A percentile compares a stretch with the other conserved stretches of the same genome.
phyloP scores from a whole-genome alignment of 2,329 filamentous ascomycete genomes.

The Chaetoscypha palmicola region DNA sequence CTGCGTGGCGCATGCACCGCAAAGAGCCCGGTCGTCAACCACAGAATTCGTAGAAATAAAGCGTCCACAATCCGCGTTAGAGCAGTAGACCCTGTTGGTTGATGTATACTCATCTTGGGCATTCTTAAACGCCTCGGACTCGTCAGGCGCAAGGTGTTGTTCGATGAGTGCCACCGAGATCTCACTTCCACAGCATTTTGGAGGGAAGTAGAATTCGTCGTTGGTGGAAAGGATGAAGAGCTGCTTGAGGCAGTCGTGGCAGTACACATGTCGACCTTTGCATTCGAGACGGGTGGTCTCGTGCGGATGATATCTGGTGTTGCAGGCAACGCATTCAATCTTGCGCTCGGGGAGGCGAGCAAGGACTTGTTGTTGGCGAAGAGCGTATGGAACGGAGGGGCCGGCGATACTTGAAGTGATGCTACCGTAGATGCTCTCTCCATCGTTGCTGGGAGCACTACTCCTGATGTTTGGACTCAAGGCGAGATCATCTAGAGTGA shows the following conservation, averaged over 20 bases:
- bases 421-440: too few species aligned
- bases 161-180: constrained; percentile 20
- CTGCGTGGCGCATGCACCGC: constrained; percentile 10
- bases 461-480: too few species aligned
- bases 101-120: constrained; percentile 19
- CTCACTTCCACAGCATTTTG: constrained; percentile 18
- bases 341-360: constrained; percentile 21
- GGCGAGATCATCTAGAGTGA: constrained; percentile 13
- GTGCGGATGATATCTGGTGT: constrained; percentile 18
- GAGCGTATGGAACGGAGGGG: constrained; percentile 11
- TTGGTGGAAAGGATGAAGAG: constrained; percentile 21
- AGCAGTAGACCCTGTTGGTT: constrained; percentile 22
- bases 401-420: constrained; percentile 16
- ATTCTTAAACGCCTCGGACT: constrained; percentile 15
- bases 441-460: too few species aligned
- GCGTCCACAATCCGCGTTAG: constrained; percentile 13
- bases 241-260: constrained; percentile 22
- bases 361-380: constrained; percentile 16
- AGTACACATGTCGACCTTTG: constrained; percentile 21
- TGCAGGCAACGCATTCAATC: constrained; percentile 22
- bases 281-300: constrained; percentile 19
- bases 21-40: constrained; percentile 13
- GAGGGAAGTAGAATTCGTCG: constrained; percentile 22
- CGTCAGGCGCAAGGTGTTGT: constrained; percentile 17
- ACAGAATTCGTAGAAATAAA: constrained; percentile 14